phyloP scores from a whole-genome alignment of 352 stramenopile genomes.

The Salisapilia sapeloensis region DNA sequence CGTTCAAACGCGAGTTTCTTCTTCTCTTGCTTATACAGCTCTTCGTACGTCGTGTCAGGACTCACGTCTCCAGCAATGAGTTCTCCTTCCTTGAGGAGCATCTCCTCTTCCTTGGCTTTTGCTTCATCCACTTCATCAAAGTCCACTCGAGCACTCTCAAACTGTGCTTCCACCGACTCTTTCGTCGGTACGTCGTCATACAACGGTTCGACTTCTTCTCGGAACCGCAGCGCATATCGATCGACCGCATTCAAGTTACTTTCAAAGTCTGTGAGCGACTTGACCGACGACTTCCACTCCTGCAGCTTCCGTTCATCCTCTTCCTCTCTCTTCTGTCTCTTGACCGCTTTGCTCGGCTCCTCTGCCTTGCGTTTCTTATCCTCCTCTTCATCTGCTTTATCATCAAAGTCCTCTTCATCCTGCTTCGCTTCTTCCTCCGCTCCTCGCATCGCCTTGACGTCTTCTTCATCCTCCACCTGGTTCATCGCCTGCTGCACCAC shows the following conservation, averaged over 20 bases:
- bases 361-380: constrained; percentile 1
- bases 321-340: constrained; percentile 48
- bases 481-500: constrained; percentile 88
- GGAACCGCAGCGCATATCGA: constrained; percentile 85
- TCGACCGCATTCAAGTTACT: constrained; percentile 87
- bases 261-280: constrained; percentile 77
- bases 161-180: constrained; percentile 40
- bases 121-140: constrained; percentile 42
- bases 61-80: constrained; percentile 35
- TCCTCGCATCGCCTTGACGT: constrained; percentile 86
- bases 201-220: constrained; percentile 82
- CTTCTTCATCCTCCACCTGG: constrained; percentile 90
- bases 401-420: constrained; percentile 5
- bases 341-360: constrained; percentile 4
- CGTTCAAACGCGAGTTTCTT: constrained; percentile 32
- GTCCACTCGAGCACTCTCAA: constrained; percentile 15
- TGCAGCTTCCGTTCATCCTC: constrained; percentile 87
- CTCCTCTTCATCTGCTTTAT: constrained; percentile 1
- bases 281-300: constrained; percentile 69
- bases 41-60: constrained; percentile 7
- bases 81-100: constrained; percentile 46
- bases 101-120: constrained; percentile 40
- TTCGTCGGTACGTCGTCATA: constrained; percentile 63
- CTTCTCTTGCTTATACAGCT: constrained; percentile 44
- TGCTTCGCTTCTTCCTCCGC: constrained; percentile 30